Base-by-base conservation (phyloP, 257 asterid species). In the Eustoma russellianum region DNA sequence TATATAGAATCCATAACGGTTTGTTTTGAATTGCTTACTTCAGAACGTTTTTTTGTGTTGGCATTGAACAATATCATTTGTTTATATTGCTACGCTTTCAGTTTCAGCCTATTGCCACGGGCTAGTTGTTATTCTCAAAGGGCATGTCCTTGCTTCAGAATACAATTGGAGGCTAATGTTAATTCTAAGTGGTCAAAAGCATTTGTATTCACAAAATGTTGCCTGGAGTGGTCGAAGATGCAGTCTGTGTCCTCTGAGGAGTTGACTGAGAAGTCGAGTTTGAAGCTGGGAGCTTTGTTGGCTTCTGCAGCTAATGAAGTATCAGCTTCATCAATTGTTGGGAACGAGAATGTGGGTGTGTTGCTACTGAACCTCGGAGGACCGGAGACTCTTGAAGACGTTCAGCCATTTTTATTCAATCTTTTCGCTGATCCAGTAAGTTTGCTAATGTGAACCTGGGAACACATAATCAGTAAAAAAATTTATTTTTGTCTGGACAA, bases 401-500 rank as follows among this genome's bases (percentile, higher is more conserved):
- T 91, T 14, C 98, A 91, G 60, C 98, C 98, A 7, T 91, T 91
- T 78, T 69, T 91, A 79, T 91, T 91, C 53, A 91, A 91, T 75
- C 95, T 91, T 57, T 91, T 91, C 61, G 89, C 98, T 14, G 98
- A 91, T 78, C 98, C 98, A 46, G 98, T 91, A 76, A 72, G 94
- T 62, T 55, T 19, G 30, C 24, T 7, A 9, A n/a, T 33, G 17
- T 35, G 48, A 13, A 46, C 14, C 28, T 14, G 38, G 28, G 49
- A 40, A 24, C 30, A 24, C 30, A 24, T 24, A 24, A 19, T 30
- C 50, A 17, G 58, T 41, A 18, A n/a, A n/a, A n/a, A n/a, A n/a
- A n/a, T n/a, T n/a, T n/a, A n/a, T 18, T 17, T 58, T 48, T 19
- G n/a, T 48, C 2, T 16, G 34, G 57, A 33, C n/a, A 16, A 30